A percentile compares a stretch with the other conserved stretches of the same genome.
These are phyloP conservation scores for Puccinellia tenuiflora DNA, from an alignment of 176 grass and related monocot species.

Conservation along the genomic window DNA sequence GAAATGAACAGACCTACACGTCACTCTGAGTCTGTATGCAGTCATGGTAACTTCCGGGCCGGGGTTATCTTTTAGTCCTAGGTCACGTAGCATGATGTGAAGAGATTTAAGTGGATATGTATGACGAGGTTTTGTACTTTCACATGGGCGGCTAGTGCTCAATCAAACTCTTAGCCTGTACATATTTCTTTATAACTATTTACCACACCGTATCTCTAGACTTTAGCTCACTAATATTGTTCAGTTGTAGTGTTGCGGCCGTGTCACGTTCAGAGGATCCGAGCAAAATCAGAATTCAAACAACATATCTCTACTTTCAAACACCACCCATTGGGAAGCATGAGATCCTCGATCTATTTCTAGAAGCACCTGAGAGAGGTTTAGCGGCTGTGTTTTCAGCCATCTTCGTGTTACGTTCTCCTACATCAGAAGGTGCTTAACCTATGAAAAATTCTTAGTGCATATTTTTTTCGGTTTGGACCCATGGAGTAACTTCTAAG, in stretches of 20 bases:
- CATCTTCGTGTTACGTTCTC: neutral
- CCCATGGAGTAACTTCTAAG: neutral
- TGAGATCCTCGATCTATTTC: neutral
- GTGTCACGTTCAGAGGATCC: neutral
- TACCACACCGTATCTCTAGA: neutral
- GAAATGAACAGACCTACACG: slow-evolving; percentile 12
- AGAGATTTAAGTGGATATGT: neutral
- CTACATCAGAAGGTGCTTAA: neutral
- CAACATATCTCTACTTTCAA: neutral
- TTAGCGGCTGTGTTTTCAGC: neutral
- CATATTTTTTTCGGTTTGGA: too few species aligned
- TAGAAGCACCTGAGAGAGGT: neutral
- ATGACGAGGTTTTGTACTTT: neutral
- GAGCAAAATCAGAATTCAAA: neutral
- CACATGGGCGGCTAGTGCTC: neutral
- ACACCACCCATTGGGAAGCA: neutral
- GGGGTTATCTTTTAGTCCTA: neutral
- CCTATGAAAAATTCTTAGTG: too few species aligned
- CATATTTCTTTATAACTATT: neutral
- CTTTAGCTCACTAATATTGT: neutral
- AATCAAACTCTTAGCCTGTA: neutral
- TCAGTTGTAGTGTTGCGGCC: neutral
- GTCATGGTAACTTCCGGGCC: neutral
- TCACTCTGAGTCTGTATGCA: neutral
- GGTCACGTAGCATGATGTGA: neutral